A percentile compares a stretch with the other conserved stretches of the same genome.
phyloP scores from a whole-genome alignment of 2,329 filamentous ascomycete species.

The Hypoxylon sp. region DNA sequence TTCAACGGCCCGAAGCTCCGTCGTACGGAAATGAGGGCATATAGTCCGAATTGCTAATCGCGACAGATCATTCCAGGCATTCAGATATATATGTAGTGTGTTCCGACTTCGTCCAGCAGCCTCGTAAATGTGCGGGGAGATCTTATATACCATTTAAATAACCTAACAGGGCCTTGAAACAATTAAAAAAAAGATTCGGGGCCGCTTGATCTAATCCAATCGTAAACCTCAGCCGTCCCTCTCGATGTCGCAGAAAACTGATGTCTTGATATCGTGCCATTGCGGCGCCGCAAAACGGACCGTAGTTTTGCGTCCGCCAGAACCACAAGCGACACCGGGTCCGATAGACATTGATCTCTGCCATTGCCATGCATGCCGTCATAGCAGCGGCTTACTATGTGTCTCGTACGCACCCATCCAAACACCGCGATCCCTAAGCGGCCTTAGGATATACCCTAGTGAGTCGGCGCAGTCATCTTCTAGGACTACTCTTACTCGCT shows the following conservation, averaged over 20 bases:
- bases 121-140: not conserved
- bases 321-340: not conserved
- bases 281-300: constrained; percentile 50
- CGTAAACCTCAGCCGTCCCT: not conserved
- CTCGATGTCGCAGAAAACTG: constrained; percentile 23
- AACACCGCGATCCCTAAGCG: constrained; percentile 25
- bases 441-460: constrained; percentile 43
- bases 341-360: constrained; percentile 48
- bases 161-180: not conserved
- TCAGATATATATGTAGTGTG: constrained; percentile 13
- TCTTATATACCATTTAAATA: not conserved
- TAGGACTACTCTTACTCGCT: constrained; percentile 45
- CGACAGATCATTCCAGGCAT: constrained; percentile 9
- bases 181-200: not conserved
- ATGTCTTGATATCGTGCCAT: constrained; percentile 49
- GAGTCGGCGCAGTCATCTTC: not conserved
- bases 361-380: constrained; percentile 55
- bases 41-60: constrained; percentile 8
- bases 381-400: constrained; percentile 57
- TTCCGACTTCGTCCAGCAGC: not conserved
- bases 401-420: constrained; percentile 57
- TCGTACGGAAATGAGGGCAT: not conserved
- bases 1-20: constrained; percentile 37
- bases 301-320: constrained; percentile 21
- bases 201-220: not conserved